Evolutionary conservation across 2,329 filamentous ascomycete genomes (phyloP).

Genomic region (Escovopsis sp.): DNA sequence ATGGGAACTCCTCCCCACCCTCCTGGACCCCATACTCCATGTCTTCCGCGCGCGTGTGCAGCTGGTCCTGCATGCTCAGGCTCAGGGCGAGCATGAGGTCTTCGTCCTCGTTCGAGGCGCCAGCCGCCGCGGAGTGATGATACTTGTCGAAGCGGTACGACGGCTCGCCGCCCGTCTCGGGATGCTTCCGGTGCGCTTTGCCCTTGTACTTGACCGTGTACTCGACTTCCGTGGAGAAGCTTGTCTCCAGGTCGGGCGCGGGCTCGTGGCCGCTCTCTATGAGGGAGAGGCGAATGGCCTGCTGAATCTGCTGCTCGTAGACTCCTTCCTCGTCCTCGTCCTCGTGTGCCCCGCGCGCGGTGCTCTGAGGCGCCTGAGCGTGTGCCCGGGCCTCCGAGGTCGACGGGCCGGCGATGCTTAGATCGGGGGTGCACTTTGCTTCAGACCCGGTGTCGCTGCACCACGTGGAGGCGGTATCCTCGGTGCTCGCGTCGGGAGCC

Average conservation of each 20-base stretch:
- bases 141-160: neutral
- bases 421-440: conserved; percentile 37
- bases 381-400: conserved; percentile 13
- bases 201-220: conserved; percentile 35
- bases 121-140: conserved; percentile 3
- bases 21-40: conserved; percentile 7
- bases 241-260: conserved; percentile 24
- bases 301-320: conserved; percentile 46
- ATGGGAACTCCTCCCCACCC: conserved; percentile 24
- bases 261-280: conserved; percentile 38
- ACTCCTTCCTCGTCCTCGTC: conserved; percentile 41
- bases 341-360: conserved; percentile 14
- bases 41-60: conserved; percentile 6
- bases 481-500: conserved; percentile 22
- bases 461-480: conserved; percentile 27
- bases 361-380: too few relatives aligned
- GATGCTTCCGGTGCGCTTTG: conserved; percentile 18
- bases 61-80: conserved; percentile 42
- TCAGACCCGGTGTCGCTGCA: conserved; percentile 27
- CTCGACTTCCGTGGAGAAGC: conserved; percentile 32
- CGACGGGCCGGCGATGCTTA: conserved; percentile 25
- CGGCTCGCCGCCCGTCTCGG: conserved; percentile 20
- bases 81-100: conserved; percentile 46
- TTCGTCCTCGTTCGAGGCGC: conserved; percentile 26
- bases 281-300: conserved; percentile 46